Percentiles rank a stretch among this genome's conserved stretches.
These are phyloP conservation scores for Aspergillus luchuensis DNA, from an alignment of 2,329 filamentous ascomycete species.

Conservation along the genomic window DNA sequence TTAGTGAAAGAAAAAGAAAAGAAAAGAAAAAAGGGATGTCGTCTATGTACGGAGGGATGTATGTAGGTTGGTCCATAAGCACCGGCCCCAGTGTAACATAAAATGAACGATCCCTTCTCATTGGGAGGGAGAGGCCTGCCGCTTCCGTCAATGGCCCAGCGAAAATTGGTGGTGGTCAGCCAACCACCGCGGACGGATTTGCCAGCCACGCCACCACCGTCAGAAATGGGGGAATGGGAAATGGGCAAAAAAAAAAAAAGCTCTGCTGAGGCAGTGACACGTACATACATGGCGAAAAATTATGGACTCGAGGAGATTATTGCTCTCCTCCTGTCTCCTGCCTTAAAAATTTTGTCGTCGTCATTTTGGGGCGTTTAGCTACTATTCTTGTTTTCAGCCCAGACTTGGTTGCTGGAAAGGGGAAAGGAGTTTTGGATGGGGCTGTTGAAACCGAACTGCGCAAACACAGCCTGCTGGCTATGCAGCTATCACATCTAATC, in stretches of 20 bases:
- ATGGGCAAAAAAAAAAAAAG: not conserved
- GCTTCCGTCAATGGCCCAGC: conserved; percentile 3
- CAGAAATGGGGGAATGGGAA: not conserved
- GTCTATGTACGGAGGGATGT: not conserved
- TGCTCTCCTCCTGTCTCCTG: not conserved
- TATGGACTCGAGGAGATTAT: not conserved
- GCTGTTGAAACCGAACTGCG: not conserved
- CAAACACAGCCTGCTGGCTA: not conserved
- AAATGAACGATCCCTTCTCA: not conserved
- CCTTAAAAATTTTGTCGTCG: not conserved
- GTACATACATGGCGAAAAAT: conserved; percentile 4
- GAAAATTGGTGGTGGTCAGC: conserved; percentile 16
- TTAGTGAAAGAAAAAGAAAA: not conserved
- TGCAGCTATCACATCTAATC: not conserved
- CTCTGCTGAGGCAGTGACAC: conserved; percentile 12
- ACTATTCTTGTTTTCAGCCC: not conserved
- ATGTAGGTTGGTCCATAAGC: not conserved
- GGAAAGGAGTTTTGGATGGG: not conserved
- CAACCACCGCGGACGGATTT: conserved; percentile 21
- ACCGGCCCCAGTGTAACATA: not conserved
- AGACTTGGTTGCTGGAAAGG: not conserved
- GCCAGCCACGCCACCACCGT: conserved; percentile 21
- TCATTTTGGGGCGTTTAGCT: not conserved
- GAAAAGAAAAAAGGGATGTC: not conserved
- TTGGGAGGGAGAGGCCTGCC: conserved; percentile 4